A percentile compares a stretch with the other conserved stretches of the same genome.
Conservation (phyloP, 1,284 basidiomycete species). For the Grifola frondosa region DNA sequence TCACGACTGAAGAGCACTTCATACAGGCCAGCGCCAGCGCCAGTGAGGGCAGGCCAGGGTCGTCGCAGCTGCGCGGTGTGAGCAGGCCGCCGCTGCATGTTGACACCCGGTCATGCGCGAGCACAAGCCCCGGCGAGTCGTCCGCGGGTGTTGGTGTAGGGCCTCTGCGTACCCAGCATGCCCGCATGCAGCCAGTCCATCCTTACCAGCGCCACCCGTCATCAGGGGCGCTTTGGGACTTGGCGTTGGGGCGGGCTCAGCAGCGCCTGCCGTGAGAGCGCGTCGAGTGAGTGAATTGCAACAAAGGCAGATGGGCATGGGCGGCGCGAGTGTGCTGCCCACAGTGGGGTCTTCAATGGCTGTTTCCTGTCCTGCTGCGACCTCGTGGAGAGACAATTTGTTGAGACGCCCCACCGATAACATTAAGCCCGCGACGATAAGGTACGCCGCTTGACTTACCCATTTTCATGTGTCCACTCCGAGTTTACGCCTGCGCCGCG, state of each 20-base stretch:
- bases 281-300: constrained; percentile 21
- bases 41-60: constrained; percentile 12
- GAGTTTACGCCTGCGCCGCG: constrained; percentile 9
- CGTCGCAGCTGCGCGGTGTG: constrained; percentile 16
- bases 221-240: constrained; percentile 20
- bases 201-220: constrained; percentile 31
- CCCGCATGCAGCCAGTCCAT: constrained; percentile 23
- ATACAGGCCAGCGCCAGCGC: constrained; percentile 13
- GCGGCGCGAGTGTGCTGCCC: constrained; percentile 13
- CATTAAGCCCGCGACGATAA: constrained; percentile 1
- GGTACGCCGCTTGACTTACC: too few relatives aligned
- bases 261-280: constrained; percentile 20
- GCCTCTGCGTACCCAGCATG: constrained; percentile 24
- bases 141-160: constrained; percentile 23
- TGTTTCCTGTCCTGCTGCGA: constrained; percentile 21
- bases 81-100: constrained; percentile 23
- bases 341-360: constrained; percentile 23
- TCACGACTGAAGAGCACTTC: constrained; percentile 29
- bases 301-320: constrained; percentile 18
- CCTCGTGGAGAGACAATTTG: constrained; percentile 19
- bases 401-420: constrained; percentile 7
- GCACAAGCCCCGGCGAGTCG: constrained; percentile 19
- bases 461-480: not conserved
- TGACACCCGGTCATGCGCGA: constrained; percentile 19
- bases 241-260: constrained; percentile 11